Evolutionary conservation across 208 protist species (phyloP).

Genomic region (Trypanosoma conorhini): DNA sequence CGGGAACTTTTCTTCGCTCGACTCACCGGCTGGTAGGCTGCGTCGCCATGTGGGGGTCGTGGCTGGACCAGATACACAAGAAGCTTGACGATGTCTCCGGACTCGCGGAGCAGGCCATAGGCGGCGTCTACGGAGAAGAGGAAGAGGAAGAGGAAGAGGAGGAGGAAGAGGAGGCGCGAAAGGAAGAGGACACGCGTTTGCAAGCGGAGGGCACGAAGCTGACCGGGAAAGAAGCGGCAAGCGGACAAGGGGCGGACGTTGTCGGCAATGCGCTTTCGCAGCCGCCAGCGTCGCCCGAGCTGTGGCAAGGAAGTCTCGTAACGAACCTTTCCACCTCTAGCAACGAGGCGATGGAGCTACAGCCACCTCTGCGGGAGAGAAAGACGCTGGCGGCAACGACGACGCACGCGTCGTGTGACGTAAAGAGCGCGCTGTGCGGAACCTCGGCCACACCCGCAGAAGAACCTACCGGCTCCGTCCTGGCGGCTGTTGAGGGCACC

Average conservation of each 20-base stretch:
- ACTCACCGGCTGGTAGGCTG: not conserved
- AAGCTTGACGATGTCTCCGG: conserved; percentile 53
- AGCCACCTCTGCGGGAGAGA: not conserved
- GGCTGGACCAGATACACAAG: conserved; percentile 67
- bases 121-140: conserved; percentile 40
- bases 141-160: conserved; percentile 14
- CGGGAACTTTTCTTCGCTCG: not conserved
- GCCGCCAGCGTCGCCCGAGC: not conserved
- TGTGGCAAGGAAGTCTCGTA: not conserved
- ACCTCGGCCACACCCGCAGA: not conserved
- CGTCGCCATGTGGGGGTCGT: conserved; percentile 56
- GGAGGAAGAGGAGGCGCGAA: not conserved
- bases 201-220: not conserved
- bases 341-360: not conserved
- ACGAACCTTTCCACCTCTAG: not conserved
- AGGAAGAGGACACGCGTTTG: not conserved
- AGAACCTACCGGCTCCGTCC: not conserved
- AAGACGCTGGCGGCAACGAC: not conserved
- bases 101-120: conserved; percentile 30
- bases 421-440: not conserved
- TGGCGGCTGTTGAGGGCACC: not conserved
- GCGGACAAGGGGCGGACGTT: not conserved
- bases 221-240: not conserved
- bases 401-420: not conserved
- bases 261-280: not conserved